Evolutionary conservation across 257 asterid species (phyloP).

Genomic region (Solanum ahanhuiri): DNA sequence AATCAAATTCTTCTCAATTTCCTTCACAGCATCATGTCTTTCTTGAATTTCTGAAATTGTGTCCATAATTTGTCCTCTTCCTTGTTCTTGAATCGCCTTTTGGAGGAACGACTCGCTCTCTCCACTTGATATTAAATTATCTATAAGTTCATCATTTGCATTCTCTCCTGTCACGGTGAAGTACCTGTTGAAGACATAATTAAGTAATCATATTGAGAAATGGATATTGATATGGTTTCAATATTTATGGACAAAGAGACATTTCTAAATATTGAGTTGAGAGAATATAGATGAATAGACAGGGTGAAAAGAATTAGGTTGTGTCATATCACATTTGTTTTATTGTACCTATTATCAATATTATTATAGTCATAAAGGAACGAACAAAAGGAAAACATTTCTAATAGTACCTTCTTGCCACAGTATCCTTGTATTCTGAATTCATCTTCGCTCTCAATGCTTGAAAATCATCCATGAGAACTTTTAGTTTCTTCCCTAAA

Average conservation of each 20-base stretch:
- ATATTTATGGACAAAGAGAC: no score
- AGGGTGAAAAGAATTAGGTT: no score
- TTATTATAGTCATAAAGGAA: no score
- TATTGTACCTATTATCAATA: no score
- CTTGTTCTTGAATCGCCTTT: conserved; percentile 39
- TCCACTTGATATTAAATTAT: conserved; percentile 33
- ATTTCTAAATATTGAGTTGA: no score
- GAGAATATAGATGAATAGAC: no score
- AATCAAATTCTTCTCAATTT: conserved; percentile 26
- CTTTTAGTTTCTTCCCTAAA: conserved; percentile 28
- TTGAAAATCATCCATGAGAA: conserved; percentile 31
- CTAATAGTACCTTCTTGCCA: conserved; percentile 14
- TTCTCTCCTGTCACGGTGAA: conserved; percentile 31
- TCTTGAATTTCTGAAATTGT: conserved; percentile 35
- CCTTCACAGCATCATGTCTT: conserved; percentile 36
- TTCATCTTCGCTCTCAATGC: conserved; percentile 19
- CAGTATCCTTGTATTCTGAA: conserved; percentile 29
- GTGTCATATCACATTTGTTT: no score
- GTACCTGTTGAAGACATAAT: not conserved
- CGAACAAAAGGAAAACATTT: no score
- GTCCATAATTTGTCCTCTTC: conserved; percentile 32
- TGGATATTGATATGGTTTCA: not conserved
- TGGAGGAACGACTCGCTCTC: conserved; percentile 33
- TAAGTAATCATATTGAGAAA: not conserved
- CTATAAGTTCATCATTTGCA: conserved; percentile 25